These are phyloP conservation scores for Coniferiporia sulphurascens DNA, from an alignment of 1,284 basidiomycete species.

Conservation along the genomic window DNA sequence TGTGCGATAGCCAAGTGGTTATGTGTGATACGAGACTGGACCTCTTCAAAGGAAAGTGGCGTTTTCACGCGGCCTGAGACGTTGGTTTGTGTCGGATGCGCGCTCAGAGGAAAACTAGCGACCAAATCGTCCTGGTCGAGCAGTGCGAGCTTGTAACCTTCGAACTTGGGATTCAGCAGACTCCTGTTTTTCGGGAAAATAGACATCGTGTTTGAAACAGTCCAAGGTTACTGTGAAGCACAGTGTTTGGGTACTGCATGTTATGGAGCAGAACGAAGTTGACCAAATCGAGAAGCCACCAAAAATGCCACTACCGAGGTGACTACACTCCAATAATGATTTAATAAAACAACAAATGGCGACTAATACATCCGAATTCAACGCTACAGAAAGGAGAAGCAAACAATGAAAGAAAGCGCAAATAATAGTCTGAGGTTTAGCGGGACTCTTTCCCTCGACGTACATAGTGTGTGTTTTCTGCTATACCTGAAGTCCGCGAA, in stretches of 20 bases:
- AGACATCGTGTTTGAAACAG: conserved; percentile 8
- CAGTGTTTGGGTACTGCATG: not conserved
- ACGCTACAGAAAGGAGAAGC: not conserved
- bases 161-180: conserved; percentile 78
- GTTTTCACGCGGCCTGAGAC: conserved; percentile 43
- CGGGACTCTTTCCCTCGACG: not conserved
- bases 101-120: conserved; percentile 44
- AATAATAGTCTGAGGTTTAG: not conserved
- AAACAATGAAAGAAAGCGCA: not conserved
- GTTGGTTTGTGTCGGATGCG: conserved; percentile 55
- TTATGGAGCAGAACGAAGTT: not conserved
- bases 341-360: not conserved
- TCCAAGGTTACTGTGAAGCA: not conserved
- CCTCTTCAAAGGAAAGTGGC: conserved; percentile 72
- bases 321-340: not conserved
- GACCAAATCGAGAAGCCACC: not conserved
- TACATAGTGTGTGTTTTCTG: not conserved
- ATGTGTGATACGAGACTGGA: conserved; percentile 78
- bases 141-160: conserved; percentile 73
- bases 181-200: conserved; percentile 35
- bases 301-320: not conserved
- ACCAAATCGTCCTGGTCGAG: conserved; percentile 53
- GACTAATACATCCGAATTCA: not conserved
- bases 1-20: conserved; percentile 68
- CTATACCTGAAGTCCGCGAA: not conserved